A percentile compares a stretch with the other conserved stretches of the same genome.
Evolutionary conservation across 768 basidiomycete species (phyloP).

Genomic region (Gloeopeniophorella convolvens): DNA sequence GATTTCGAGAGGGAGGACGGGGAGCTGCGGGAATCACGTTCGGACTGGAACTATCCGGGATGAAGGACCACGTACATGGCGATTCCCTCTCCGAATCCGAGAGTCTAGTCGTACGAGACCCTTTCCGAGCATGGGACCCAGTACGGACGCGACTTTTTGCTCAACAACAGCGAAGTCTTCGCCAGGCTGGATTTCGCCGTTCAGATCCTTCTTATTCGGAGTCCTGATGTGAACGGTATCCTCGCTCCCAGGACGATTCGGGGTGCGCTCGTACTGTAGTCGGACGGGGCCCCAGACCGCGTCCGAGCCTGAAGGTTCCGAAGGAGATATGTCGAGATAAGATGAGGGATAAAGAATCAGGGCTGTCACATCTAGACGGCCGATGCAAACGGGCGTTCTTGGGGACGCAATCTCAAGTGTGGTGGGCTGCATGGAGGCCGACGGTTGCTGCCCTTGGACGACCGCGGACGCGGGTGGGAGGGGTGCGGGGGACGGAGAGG

Average conservation of each 20-base stretch:
- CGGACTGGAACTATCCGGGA: slow-evolving; percentile 18
- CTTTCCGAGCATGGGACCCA: slow-evolving; percentile 81
- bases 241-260: slow-evolving; percentile 36
- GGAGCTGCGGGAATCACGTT: slow-evolving; percentile 44
- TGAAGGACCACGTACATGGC: slow-evolving; percentile 44
- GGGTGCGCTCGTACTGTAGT: slow-evolving; percentile 62
- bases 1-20: slow-evolving; percentile 77
- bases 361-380: slow-evolving; percentile 74
- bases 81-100: slow-evolving; percentile 58
- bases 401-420: slow-evolving; percentile 60
- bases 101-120: slow-evolving; percentile 78
- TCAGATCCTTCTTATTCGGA: slow-evolving; percentile 43
- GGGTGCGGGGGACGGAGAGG: slow-evolving; percentile 14
- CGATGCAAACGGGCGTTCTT: slow-evolving; percentile 85
- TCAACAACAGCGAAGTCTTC: slow-evolving; percentile 82
- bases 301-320: slow-evolving; percentile 30
- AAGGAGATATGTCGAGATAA: slow-evolving; percentile 46
- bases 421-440: slow-evolving; percentile 12
- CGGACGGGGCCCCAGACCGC: slow-evolving; percentile 65
- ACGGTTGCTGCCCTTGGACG: slow-evolving; percentile 16
- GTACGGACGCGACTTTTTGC: slow-evolving; percentile 70
- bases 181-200: slow-evolving; percentile 49
- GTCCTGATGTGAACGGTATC: slow-evolving; percentile 79
- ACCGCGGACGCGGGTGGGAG: slow-evolving; percentile 21
- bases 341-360: slow-evolving; percentile 77